Conservation (phyloP, 805 yeast genomes). For the Barnettozyma siamensis region DNA sequence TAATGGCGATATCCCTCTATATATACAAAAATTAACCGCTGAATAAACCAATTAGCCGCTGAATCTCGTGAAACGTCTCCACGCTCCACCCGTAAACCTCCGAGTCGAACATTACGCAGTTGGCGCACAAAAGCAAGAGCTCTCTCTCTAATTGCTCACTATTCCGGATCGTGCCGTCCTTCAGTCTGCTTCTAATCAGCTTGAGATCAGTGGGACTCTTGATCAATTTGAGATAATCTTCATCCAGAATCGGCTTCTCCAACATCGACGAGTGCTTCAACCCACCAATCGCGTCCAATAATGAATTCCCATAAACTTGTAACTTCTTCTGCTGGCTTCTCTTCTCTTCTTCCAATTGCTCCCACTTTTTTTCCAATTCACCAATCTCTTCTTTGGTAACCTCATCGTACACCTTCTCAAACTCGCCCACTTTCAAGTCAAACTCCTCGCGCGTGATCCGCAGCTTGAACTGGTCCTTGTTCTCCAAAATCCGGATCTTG, state of each 20-base stretch:
- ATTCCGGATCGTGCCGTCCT: conserved; percentile 48
- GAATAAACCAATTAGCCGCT: too few relatives aligned
- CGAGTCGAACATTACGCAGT: conserved; percentile 73
- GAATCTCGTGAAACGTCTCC: too few relatives aligned
- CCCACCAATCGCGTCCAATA: conserved; percentile 59
- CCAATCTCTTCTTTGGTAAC: conserved; percentile 1
- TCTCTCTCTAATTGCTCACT: conserved; percentile 57
- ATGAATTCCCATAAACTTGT: too few relatives aligned
- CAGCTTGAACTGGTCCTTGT: conserved; percentile 22
- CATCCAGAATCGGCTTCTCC: conserved; percentile 58
- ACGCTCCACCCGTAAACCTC: conserved; percentile 57
- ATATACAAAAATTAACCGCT: too few relatives aligned
- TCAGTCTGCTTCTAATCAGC: conserved; percentile 50
- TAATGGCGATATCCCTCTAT: too few relatives aligned
- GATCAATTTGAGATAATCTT: conserved; percentile 55
- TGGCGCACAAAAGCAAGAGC: conserved; percentile 72
- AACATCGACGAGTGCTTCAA: conserved; percentile 73
- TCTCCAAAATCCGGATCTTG: conserved; percentile 21
- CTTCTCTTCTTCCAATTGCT: conserved; percentile 38
- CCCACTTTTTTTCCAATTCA: not conserved
- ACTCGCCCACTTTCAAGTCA: conserved; percentile 11
- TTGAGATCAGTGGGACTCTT: conserved; percentile 65
- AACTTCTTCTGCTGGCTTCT: conserved; percentile 56
- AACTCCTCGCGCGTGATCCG: conserved; percentile 16
- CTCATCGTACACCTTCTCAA: conserved; percentile 7